Percentiles rank a stretch among this genome's conserved stretches.
Conservation (phyloP, 169 alveolate species). For the Ophryocystis elektroscirrha region DNA sequence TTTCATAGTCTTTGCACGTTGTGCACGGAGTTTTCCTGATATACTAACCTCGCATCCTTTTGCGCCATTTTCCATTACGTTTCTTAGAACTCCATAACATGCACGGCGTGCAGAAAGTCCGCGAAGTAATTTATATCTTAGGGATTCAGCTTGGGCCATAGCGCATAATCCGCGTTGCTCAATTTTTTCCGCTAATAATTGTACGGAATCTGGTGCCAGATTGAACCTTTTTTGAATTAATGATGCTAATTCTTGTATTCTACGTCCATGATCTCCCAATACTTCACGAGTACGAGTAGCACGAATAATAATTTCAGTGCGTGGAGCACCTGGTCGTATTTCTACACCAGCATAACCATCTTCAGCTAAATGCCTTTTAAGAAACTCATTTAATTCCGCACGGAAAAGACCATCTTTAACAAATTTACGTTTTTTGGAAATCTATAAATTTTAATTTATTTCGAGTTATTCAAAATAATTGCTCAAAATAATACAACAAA, state of each 20-base stretch:
- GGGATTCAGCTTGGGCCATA: slow-evolving; percentile 96
- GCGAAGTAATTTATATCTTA: slow-evolving; percentile 80
- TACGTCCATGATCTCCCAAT: slow-evolving; percentile 84
- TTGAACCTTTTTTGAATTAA: slow-evolving; percentile 92
- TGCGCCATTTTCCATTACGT: slow-evolving; percentile 91
- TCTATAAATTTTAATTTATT: too few species aligned
- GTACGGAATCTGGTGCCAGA: slow-evolving; percentile 78
- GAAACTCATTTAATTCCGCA: slow-evolving; percentile 94
- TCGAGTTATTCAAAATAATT: too few species aligned
- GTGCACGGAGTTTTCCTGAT: slow-evolving; percentile 97
- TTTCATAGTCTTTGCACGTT: slow-evolving; percentile 99
- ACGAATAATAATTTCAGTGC: slow-evolving; percentile 80
- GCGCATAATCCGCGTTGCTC: slow-evolving; percentile 90
- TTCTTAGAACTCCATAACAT: slow-evolving; percentile 85
- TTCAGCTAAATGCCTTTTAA: slow-evolving; percentile 79
- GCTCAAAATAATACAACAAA: too few species aligned
- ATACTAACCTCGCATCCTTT: slow-evolving; percentile 93
- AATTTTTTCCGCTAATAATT: slow-evolving; percentile 79
- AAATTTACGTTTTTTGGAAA: slow-evolving; percentile 74
- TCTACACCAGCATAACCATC: slow-evolving; percentile 96
- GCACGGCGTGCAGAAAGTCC: slow-evolving; percentile 98
- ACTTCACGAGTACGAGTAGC: slow-evolving; percentile 93
- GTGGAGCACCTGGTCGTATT: too few species aligned
- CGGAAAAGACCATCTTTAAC: slow-evolving; percentile 95
- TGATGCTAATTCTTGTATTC: slow-evolving; percentile 86